Evolutionary conservation across 75 land plant species (phyloP).

Genomic region (Pinus tabuliformis): DNA sequence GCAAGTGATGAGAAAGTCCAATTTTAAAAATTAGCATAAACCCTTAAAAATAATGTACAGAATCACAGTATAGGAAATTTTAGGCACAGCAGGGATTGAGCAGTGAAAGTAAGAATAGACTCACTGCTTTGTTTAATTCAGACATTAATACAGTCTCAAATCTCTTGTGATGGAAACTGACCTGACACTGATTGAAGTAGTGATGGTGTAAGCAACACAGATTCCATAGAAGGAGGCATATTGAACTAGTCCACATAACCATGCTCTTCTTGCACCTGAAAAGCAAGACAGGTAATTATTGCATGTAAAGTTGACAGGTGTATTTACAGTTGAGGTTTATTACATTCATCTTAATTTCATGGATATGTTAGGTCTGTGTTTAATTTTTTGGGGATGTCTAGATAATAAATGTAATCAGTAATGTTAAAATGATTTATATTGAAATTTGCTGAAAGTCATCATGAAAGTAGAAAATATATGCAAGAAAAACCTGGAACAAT

Average conservation of each 20-base stretch:
- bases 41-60: neutral
- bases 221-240: slow-evolving; percentile 32
- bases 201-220: slow-evolving; percentile 55
- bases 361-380: no score
- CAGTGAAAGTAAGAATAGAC: neutral
- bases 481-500: no score
- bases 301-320: no score
- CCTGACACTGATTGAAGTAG: slow-evolving; percentile 51
- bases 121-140: neutral
- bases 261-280: slow-evolving; percentile 31
- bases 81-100: neutral
- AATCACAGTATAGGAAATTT: neutral
- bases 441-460: no score
- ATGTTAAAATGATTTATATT: no score
- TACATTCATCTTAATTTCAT: no score
- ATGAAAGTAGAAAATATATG: no score
- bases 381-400: no score
- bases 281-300: neutral
- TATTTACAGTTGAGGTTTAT: no score
- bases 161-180: slow-evolving; percentile 6
- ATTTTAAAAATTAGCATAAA: neutral
- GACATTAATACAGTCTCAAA: neutral
- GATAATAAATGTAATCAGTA: neutral
- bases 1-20: neutral
- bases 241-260: slow-evolving; percentile 44